Evolutionary conservation across 208 protist genomes (phyloP).

Genomic region (Wallacemonas sp.): DNA sequence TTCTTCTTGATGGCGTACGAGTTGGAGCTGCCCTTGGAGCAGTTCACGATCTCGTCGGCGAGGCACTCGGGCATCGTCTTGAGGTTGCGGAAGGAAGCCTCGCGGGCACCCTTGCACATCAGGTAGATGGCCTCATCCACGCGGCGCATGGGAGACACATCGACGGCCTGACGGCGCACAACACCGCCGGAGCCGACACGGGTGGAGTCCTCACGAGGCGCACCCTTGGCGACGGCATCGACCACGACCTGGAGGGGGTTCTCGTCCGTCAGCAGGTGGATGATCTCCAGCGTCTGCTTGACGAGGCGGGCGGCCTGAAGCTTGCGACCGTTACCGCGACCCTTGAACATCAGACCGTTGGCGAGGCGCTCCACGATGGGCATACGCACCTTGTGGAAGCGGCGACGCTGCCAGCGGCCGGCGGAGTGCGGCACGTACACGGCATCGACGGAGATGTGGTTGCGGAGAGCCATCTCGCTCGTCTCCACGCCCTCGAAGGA

Average conservation of each 20-base stretch:
- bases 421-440: constrained; percentile 98
- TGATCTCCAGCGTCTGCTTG: constrained; percentile 99
- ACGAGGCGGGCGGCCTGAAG: constrained; percentile 98
- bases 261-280: constrained; percentile 98
- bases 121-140: constrained; percentile 99
- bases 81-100: constrained; percentile 99
- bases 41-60: constrained; percentile 99
- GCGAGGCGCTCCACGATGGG: constrained; percentile 95
- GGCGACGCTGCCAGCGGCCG: constrained; percentile 97
- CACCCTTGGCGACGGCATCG: constrained; percentile 98
- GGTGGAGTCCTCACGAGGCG: constrained; percentile 99
- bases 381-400: constrained; percentile 99
- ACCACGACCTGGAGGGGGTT: constrained; percentile 99
- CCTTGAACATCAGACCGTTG: constrained; percentile 99
- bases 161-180: constrained; percentile 99
- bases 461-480: constrained; percentile 90
- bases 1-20: constrained; percentile 99
- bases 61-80: constrained; percentile 99
- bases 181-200: constrained; percentile 99
- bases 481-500: constrained; percentile 80
- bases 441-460: constrained; percentile 98
- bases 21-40: constrained; percentile 98
- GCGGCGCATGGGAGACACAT: constrained; percentile 99
- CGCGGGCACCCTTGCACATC: constrained; percentile 97
- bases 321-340: constrained; percentile 99